phyloP scores from a whole-genome alignment of 345 rosid genomes.

The Linum tenue region DNA sequence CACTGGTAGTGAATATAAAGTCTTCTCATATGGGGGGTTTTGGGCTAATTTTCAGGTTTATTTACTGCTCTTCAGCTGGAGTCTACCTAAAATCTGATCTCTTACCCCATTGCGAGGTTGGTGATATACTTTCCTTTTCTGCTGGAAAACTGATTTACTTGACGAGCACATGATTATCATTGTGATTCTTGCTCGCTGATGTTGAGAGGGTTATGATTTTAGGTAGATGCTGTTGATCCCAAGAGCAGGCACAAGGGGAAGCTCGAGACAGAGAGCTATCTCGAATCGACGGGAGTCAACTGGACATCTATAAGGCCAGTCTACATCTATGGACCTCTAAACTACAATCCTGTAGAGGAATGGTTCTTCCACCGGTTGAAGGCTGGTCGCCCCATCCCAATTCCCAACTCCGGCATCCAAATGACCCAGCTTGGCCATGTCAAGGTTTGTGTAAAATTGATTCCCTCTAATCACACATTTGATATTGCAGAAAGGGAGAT shows the following conservation, averaged over 20 bases:
- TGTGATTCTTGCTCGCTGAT: too few relatives aligned
- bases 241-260: conserved; percentile 99
- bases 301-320: conserved; percentile 94
- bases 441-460: conserved; percentile 22
- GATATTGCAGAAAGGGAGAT: too few relatives aligned
- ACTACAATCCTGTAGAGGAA: conserved; percentile 96
- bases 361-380: conserved; percentile 97
- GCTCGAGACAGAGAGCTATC: conserved; percentile 69
- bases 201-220: conserved; percentile 3
- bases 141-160: background rate
- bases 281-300: conserved; percentile 61
- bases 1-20: too few relatives aligned
- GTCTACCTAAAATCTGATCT: conserved; percentile 83
- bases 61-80: conserved; percentile 95
- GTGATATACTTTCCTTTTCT: background rate
- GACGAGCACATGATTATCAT: background rate
- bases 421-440: conserved; percentile 91
- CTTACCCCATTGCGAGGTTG: conserved; percentile 79
- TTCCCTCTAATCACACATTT: too few relatives aligned
- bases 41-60: conserved; percentile 45
- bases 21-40: background rate
- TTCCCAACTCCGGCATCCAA: conserved; percentile 78
- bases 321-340: conserved; percentile 90
- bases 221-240: conserved; percentile 90
- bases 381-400: conserved; percentile 87